These are phyloP conservation scores for Pleurotus pulmonarius DNA, from an alignment of 768 basidiomycete genomes.

Conservation along the genomic window DNA sequence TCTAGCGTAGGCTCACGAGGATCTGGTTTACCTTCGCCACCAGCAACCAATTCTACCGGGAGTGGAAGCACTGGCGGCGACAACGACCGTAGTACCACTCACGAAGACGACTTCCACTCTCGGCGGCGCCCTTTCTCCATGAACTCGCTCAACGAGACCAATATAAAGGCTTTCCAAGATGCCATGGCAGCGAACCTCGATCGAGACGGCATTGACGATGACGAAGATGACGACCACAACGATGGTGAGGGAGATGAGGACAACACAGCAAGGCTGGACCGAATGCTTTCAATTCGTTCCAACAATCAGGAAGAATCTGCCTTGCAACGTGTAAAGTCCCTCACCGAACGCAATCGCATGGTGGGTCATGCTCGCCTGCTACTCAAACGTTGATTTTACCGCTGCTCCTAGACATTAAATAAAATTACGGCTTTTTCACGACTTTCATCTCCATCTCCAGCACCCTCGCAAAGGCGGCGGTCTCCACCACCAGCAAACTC, in stretches of 20 bases:
- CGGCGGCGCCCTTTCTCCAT: slow-evolving; percentile 15
- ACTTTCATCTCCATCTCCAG: slow-evolving; percentile 23
- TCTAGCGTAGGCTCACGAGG: slow-evolving; percentile 38
- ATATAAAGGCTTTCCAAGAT: slow-evolving; percentile 29
- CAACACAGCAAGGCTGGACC: slow-evolving; percentile 52
- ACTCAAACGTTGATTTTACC: slow-evolving; percentile 10
- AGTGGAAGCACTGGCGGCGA: slow-evolving; percentile 73
- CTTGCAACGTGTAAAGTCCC: slow-evolving; percentile 63
- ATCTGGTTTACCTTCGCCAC: slow-evolving; percentile 79
- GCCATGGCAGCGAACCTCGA: slow-evolving; percentile 11
- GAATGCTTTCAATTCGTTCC: slow-evolving; percentile 19
- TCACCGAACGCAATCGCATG: slow-evolving; percentile 71
- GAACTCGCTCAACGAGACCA: slow-evolving; percentile 37
- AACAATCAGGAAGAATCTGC: slow-evolving; percentile 55
- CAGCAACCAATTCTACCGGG: slow-evolving; percentile 82
- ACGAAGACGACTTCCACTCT: background rate
- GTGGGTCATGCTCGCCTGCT: slow-evolving; percentile 36
- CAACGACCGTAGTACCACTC: slow-evolving; percentile 22
- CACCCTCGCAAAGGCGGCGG: slow-evolving; percentile 4
- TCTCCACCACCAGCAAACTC: slow-evolving; percentile 9
- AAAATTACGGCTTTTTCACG: slow-evolving; percentile 23
- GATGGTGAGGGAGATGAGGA: slow-evolving; percentile 57
- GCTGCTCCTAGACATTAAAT: slow-evolving; percentile 15
- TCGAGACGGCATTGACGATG: slow-evolving; percentile 37
- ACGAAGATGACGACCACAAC: slow-evolving; percentile 42